Evolutionary conservation across 345 rosid genomes (phyloP), one percentile per base, ranked within the genome.

Genomic region (Melaleuca alternifolia): DNA sequence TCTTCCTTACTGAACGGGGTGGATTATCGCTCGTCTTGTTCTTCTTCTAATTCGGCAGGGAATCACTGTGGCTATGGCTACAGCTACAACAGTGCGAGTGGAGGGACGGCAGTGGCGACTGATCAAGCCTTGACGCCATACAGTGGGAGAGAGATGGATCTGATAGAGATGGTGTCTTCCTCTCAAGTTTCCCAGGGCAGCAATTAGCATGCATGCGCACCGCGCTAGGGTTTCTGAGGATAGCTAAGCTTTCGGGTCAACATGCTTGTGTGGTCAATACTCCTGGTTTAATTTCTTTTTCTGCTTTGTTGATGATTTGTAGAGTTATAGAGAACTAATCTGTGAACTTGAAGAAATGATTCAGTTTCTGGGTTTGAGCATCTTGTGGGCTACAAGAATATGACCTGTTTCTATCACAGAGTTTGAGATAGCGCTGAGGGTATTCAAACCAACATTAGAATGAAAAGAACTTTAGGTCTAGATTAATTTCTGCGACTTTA

Each of bases 131-230:
- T 83, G 48, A 85, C 90, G 5, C 83, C 33, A 20, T 24, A 71
- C 50, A 93, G 90, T 85, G 89, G 83, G 83, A 92, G 90, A 86
- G 99, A 97, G 88, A 96, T 96, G 97, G 99, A 97, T 90, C 90
- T 96, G 94, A 93, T 97, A n/a, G 99, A 97, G 94, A 96, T 97
- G 99, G 86, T 97, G 82, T 92, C 93, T 84, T 92, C 91, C 88
- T 82, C 83, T 82, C 89, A 88, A 75, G 86, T 33, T 28, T 50
- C 87, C 59, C 91, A 90, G 83, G 85, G 86, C 85, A 85, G 83
- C 6, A 16, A 71, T 71, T 33, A 71, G 79, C 79, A 71, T 18
- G 79, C 79, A 71, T 71, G 79, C 79, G 79, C 44, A 18, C 7
- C 37, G 46, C 46, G 79, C 79, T 71, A 71, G 79, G 79, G 79